Conservation (phyloP, 257 asterid species). For the Pogostemon cablin region DNA sequence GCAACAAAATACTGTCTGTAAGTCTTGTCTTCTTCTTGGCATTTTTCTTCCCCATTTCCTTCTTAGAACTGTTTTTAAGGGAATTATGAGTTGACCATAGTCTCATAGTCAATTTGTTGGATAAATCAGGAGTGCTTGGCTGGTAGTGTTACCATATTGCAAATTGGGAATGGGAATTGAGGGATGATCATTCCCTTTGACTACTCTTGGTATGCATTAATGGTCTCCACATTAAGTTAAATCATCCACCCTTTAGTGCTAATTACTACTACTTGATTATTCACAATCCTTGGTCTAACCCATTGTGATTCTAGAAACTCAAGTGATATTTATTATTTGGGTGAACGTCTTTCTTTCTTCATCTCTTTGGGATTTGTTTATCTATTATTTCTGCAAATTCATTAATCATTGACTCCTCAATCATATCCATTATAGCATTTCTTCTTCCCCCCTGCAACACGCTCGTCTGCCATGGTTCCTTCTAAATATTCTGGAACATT, state of each 20-base stretch:
- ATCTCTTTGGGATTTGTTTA: neutral
- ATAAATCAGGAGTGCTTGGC: slow-evolving; percentile 2
- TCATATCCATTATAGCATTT: neutral
- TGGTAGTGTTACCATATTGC: neutral
- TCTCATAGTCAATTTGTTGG: slow-evolving; percentile 7
- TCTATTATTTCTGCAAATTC: too few relatives aligned
- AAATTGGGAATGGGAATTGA: neutral
- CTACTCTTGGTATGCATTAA: neutral
- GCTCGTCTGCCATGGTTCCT: neutral
- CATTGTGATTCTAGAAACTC: too few relatives aligned
- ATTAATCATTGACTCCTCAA: neutral
- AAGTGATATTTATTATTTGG: neutral
- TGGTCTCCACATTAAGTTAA: neutral
- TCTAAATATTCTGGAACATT: neutral
- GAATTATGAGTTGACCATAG: neutral
- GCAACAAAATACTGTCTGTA: slow-evolving; percentile 95
- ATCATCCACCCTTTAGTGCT: neutral
- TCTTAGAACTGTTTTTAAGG: neutral
- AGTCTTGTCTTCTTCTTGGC: slow-evolving; percentile 37
- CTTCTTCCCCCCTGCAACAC: neutral
- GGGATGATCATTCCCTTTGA: neutral
- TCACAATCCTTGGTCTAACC: too few relatives aligned
- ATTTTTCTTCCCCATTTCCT: neutral
- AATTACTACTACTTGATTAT: too few relatives aligned
- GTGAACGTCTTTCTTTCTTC: neutral